These are phyloP conservation scores for Penicillium sp. DNA, from an alignment of 2,329 filamentous ascomycete genomes.

Conservation along the genomic window DNA sequence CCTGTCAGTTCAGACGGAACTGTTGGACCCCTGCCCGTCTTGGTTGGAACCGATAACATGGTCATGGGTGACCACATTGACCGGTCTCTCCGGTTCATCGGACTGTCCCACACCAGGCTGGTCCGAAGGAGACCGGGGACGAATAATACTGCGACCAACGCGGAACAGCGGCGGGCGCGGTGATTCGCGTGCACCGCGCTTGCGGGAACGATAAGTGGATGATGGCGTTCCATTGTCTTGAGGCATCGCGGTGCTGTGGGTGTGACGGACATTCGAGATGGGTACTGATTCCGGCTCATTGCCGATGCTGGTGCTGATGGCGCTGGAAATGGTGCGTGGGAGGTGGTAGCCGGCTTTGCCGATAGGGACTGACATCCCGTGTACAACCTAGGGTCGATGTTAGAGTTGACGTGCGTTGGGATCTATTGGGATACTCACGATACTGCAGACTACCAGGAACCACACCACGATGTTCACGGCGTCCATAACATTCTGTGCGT, in stretches of 20 bases:
- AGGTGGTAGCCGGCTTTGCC: slow-evolving; percentile 49
- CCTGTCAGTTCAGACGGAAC: neutral
- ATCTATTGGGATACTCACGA: slow-evolving; percentile 50
- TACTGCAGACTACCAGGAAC: slow-evolving; percentile 80
- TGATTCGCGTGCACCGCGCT: slow-evolving; percentile 18
- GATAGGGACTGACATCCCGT: slow-evolving; percentile 77
- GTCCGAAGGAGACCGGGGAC: slow-evolving; percentile 12
- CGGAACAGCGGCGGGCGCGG: slow-evolving; percentile 26
- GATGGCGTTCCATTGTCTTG: slow-evolving; percentile 1
- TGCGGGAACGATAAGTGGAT: slow-evolving; percentile 26
- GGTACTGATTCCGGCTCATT: slow-evolving; percentile 31
- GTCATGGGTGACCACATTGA: slow-evolving; percentile 27
- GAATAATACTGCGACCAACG: slow-evolving; percentile 28
- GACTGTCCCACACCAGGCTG: slow-evolving; percentile 22
- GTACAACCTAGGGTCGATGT: slow-evolving; percentile 60
- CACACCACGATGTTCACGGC: slow-evolving; percentile 72
- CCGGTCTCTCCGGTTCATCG: slow-evolving; percentile 35
- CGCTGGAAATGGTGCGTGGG: slow-evolving; percentile 46
- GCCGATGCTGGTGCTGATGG: slow-evolving; percentile 43
- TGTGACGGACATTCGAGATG: slow-evolving; percentile 26
- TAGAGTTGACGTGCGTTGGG: neutral
- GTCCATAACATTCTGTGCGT: slow-evolving; percentile 66
- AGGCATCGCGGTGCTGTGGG: slow-evolving; percentile 36
- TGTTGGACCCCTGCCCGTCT: neutral
- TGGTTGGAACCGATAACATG: neutral